Evolutionary conservation across 2,329 filamentous ascomycete genomes (phyloP).

Genomic region (Leptographium wingfieldii): DNA sequence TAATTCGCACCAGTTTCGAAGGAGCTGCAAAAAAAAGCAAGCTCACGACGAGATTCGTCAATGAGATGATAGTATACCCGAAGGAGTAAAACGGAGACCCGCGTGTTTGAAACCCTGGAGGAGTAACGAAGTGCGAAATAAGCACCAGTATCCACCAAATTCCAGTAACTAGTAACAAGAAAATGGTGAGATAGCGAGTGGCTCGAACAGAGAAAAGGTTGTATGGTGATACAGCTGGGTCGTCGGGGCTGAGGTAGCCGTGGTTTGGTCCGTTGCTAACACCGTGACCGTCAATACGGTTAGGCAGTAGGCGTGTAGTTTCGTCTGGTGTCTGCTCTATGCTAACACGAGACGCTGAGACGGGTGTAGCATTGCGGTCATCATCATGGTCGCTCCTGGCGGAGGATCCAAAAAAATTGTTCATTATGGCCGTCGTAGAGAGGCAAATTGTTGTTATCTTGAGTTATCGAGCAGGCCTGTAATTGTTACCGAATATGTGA

Average conservation of each 20-base stretch:
- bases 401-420: background rate
- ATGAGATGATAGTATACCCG: conserved; percentile 65
- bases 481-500: background rate
- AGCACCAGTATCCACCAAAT: conserved; percentile 88
- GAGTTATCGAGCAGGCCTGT: too few relatives aligned
- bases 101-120: conserved; percentile 70
- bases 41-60: conserved; percentile 61
- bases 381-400: background rate
- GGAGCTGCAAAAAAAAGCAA: conserved; percentile 83
- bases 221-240: conserved; percentile 81
- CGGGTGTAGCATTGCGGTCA: background rate
- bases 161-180: conserved; percentile 64
- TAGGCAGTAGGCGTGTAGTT: conserved; percentile 56
- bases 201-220: conserved; percentile 87
- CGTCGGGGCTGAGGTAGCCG: conserved; percentile 59
- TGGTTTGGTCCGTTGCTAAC: conserved; percentile 16
- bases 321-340: conserved; percentile 23
- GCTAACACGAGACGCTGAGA: background rate
- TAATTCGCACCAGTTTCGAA: conserved; percentile 63
- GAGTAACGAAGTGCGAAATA: conserved; percentile 83
- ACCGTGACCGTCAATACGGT: conserved; percentile 41
- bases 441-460: background rate
- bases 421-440: background rate
- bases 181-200: conserved; percentile 62
- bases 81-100: conserved; percentile 92